Base-by-base conservation (phyloP, 352 stramenopile species). In the Blastocystis sp. region DNA sequence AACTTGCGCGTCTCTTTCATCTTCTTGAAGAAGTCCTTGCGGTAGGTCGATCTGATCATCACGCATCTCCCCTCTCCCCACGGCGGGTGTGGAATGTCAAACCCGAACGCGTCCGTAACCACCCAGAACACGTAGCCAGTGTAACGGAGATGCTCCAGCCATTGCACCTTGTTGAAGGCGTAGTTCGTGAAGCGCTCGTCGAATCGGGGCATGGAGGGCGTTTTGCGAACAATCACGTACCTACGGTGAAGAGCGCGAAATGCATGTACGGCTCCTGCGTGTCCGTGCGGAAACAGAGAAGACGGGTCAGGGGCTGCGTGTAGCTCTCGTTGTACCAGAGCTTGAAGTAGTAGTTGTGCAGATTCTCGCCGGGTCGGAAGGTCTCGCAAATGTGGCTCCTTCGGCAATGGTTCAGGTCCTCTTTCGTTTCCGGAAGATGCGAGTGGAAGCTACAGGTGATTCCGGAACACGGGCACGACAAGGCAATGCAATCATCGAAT, bases 121-220 rank as follows among this genome's bases (percentile, higher is more conserved):
- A 86, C 76, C 76, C 60, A 77, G 41, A 86, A 86, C 14, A 28
- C n/a, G 34, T 86, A 86, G 0, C 76, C 76, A 40, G 23, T 34
- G 70, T 86, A 86, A 21, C 76, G 76, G 5, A 86, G 21, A 77
- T 86, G 52, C 61, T 86, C 76, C 40, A 86, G 38, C 76, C 76
- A 86, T 53, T 86, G 56, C 19, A 86, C 76, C 76, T 86, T 86
- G 41, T 86, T 86, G 23, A 34, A 86, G 7, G 60, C 76, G 62
- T 86, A 86, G 52, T 86, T 86, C 7, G 64, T 56, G 48, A 86
- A 86, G 23, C 76, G 76, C 43, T 77, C 76, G 43, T 86, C 76
- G 70, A 86, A 86, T 3, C 60, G 76, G n/a, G 76, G 76, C 34
- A 76, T 86, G 21, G 21, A 34, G 53, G 41, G 45, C 19, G 48